Conservation (phyloP, 345 rosid species). For the Psidium friedrichsthalianum region DNA sequence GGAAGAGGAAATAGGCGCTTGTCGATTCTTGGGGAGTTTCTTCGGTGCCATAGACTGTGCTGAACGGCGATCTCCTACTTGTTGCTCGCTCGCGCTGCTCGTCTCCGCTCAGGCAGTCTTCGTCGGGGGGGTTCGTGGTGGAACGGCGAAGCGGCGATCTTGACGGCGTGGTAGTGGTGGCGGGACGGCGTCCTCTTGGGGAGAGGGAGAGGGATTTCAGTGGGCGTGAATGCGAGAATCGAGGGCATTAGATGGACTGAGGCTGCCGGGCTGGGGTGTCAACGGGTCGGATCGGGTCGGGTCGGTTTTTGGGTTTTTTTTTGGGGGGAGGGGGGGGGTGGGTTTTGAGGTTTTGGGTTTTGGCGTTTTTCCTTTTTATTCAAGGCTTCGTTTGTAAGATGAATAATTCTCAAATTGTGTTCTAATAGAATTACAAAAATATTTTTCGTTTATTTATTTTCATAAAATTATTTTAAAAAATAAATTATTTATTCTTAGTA, state of each 20-base stretch:
- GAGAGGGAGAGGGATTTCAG: neutral
- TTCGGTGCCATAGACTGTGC: neutral
- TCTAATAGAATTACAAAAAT: too few species aligned
- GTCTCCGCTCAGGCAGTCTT: neutral
- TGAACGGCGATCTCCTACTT: neutral
- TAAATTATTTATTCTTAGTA: too few species aligned
- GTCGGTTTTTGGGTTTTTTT: too few species aligned
- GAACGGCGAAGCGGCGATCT: neutral
- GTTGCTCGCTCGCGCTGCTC: neutral
- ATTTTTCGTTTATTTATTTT: too few species aligned
- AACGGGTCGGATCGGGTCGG: too few species aligned
- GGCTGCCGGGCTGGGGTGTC: too few species aligned
- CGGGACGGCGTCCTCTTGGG: neutral
- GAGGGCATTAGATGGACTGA: neutral
- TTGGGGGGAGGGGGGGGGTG: too few species aligned
- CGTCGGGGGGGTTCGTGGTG: neutral
- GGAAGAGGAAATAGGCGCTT: neutral
- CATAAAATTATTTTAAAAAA: too few species aligned
- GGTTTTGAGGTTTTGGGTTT: too few species aligned
- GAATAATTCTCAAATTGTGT: too few species aligned
- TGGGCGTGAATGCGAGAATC: neutral
- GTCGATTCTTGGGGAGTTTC: neutral
- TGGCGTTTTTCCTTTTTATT: too few species aligned
- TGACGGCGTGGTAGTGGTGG: neutral
- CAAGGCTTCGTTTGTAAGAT: too few species aligned